Evolutionary conservation across 495 filamentous ascomycete genomes (phyloP).

Genomic region (Aspergillus bertholletiae): DNA sequence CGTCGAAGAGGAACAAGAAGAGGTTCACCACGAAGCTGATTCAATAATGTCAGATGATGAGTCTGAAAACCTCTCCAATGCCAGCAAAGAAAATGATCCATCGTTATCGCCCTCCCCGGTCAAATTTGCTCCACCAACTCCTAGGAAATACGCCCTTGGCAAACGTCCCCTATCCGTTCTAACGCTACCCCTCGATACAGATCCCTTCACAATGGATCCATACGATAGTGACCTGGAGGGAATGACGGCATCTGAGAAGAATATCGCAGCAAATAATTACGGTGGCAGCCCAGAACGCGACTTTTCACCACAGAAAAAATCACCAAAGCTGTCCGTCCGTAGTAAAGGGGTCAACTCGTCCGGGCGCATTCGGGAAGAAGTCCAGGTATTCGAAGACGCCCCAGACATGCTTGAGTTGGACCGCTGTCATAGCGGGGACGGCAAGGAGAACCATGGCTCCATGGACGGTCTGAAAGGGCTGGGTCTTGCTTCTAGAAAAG

Average conservation of each 20-base stretch:
- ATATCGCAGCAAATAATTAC: slow-evolving; percentile 36
- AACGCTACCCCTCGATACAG: slow-evolving; percentile 28
- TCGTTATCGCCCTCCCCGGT: slow-evolving; percentile 39
- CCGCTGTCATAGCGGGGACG: slow-evolving; percentile 24
- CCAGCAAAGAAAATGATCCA: slow-evolving; percentile 51
- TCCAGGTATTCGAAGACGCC: slow-evolving; percentile 38
- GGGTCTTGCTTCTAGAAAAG: background rate
- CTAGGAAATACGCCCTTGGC: slow-evolving; percentile 33
- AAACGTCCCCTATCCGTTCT: slow-evolving; percentile 43
- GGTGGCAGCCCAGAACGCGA: slow-evolving; percentile 6
- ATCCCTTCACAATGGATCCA: slow-evolving; percentile 15
- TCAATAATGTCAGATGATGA: slow-evolving; percentile 22
- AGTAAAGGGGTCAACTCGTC: slow-evolving; percentile 24
- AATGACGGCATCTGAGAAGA: slow-evolving; percentile 38
- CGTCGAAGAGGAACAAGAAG: slow-evolving; percentile 2
- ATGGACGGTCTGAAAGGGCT: slow-evolving; percentile 13
- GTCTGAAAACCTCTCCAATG: slow-evolving; percentile 25
- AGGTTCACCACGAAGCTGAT: background rate
- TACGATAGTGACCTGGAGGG: slow-evolving; percentile 14
- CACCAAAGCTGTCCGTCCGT: slow-evolving; percentile 27
- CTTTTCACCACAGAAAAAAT: slow-evolving; percentile 24
- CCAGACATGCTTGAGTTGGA: slow-evolving; percentile 19
- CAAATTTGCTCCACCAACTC: slow-evolving; percentile 23
- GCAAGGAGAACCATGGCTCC: slow-evolving; percentile 32
- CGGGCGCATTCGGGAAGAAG: slow-evolving; percentile 26